Percentiles rank a stretch among this genome's conserved stretches.
phyloP scores from a whole-genome alignment of 176 grass and related monocot species.

The Chloris gayana region DNA sequence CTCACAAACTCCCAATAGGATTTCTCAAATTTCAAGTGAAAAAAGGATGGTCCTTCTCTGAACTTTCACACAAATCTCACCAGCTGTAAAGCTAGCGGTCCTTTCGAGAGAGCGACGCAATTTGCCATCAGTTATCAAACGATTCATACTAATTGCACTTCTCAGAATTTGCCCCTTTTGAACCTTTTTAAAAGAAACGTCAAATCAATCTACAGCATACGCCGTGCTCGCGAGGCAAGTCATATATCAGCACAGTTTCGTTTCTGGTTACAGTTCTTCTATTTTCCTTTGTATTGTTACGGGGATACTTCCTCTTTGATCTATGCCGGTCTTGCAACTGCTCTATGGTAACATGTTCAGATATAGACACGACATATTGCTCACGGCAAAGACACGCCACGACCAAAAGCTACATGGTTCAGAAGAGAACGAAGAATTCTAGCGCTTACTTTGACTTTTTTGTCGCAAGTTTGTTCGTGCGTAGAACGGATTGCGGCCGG shows the following conservation, averaged over 20 bases:
- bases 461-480: neutral
- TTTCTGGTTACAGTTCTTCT: neutral
- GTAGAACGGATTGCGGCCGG: neutral
- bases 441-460: neutral
- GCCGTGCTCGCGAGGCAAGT: neutral
- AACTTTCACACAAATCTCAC: neutral
- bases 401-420: conserved; percentile 1
- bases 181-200: neutral
- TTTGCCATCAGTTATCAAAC: neutral
- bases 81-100: neutral
- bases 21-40: neutral
- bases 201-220: neutral
- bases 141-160: neutral
- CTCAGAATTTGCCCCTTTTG: neutral
- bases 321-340: neutral
- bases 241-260: neutral
- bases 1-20: neutral
- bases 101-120: neutral
- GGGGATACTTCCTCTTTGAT: neutral
- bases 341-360: neutral
- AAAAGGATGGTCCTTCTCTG: neutral
- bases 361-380: neutral
- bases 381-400: conserved; percentile 10
- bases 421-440: neutral
- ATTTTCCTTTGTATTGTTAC: neutral